Conservation (phyloP, 441 rosid species). For the Euphorbia schlechtendalii region DNA sequence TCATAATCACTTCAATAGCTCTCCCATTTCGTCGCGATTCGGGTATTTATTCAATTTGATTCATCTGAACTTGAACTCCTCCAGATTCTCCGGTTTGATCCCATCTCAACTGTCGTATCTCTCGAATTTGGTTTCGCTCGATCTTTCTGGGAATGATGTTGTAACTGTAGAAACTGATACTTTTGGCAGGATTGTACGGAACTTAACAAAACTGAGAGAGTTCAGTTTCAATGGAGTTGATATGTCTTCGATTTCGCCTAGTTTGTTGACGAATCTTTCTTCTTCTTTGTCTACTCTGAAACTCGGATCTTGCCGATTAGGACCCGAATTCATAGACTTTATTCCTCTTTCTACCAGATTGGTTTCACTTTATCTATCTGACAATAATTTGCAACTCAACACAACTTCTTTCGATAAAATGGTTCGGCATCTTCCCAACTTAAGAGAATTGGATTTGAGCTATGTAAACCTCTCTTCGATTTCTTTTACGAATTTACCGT, state of each 20-base stretch:
- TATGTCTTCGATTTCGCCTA: not conserved
- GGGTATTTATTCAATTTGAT: not conserved
- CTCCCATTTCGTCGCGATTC: not conserved
- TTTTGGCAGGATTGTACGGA: not conserved
- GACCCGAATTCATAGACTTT: not conserved
- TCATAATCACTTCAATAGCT: not conserved
- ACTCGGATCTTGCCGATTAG: not conserved
- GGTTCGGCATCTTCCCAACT: not conserved
- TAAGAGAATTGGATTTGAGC: not conserved
- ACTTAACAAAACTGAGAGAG: not conserved
- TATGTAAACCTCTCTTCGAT: not conserved
- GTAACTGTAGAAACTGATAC: not conserved
- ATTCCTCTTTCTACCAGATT: not conserved
- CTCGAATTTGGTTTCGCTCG: not conserved
- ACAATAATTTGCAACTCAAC: not conserved
- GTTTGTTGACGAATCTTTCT: not conserved
- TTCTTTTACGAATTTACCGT: not conserved
- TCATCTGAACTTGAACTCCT: not conserved
- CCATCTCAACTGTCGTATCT: not conserved
- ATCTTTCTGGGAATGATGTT: not conserved
- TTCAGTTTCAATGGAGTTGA: not conserved
- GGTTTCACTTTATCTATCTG: not conserved
- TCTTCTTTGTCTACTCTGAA: conserved; percentile 1
- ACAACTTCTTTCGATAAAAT: not conserved
- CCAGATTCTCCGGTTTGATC: not conserved